Percentiles rank a stretch among this genome's conserved stretches.
Evolutionary conservation across 495 filamentous ascomycete species (phyloP).

Genomic region (Penicillium pancosmium): DNA sequence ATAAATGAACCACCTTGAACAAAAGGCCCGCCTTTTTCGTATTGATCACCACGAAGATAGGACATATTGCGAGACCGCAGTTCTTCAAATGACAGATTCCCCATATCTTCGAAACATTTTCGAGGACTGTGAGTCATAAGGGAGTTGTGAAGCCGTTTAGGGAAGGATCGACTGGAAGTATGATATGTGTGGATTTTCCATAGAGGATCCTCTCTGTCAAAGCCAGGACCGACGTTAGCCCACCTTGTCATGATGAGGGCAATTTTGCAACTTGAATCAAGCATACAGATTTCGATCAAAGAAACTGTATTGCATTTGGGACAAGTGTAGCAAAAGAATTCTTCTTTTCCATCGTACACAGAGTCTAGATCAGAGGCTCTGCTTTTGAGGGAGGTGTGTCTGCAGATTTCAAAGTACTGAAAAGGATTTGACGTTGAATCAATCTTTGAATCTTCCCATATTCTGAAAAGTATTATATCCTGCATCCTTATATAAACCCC

Average conservation of each 20-base stretch:
- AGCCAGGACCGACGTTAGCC: constrained; percentile 4
- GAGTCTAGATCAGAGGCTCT: not conserved
- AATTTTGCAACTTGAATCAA: constrained; percentile 3
- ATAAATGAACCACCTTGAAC: too few relatives aligned
- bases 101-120: constrained; percentile 8
- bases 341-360: not conserved
- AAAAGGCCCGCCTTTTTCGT: constrained; percentile 5
- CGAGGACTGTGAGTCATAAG: constrained; percentile 2
- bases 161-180: not conserved
- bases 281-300: not conserved
- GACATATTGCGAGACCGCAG: constrained; percentile 10
- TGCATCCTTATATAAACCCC: not conserved
- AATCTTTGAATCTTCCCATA: not conserved
- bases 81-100: constrained; percentile 1
- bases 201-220: constrained; percentile 2
- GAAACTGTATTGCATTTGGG: not conserved
- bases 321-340: not conserved
- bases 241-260: constrained; percentile 13
- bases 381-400: not conserved
- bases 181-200: constrained; percentile 3
- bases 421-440: not conserved
- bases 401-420: not conserved
- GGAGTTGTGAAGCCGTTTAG: not conserved
- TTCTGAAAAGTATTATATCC: not conserved
- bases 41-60: constrained; percentile 4